Evolutionary conservation across 164 flowering plant species (phyloP).

Genomic region (Nymphaea thermarum): DNA sequence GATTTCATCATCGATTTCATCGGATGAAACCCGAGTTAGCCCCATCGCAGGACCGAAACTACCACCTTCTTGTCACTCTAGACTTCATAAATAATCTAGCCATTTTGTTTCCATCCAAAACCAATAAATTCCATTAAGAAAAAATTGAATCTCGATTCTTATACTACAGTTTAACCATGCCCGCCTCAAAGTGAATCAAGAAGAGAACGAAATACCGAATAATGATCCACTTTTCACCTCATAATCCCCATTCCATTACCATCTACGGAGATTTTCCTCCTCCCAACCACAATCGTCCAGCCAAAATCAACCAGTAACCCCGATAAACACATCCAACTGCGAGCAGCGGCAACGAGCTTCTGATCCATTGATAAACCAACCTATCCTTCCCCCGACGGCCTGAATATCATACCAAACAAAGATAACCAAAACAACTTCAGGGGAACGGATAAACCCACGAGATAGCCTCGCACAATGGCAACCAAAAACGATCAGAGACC

Average conservation of each 20-base stretch:
- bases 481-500: no score
- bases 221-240: not conserved
- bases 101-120: not conserved
- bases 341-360: not conserved
- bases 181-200: not conserved
- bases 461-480: no score
- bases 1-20: constrained; percentile 29
- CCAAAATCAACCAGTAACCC: not conserved
- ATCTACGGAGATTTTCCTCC: not conserved
- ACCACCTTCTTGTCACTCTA: not conserved
- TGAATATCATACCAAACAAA: not conserved
- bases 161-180: not conserved
- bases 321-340: not conserved
- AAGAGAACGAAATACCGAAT: not conserved
- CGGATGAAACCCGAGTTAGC: constrained; percentile 51
- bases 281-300: not conserved
- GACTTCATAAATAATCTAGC: no score
- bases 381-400: not conserved
- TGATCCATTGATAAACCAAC: not conserved
- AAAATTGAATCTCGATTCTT: not conserved
- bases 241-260: not conserved
- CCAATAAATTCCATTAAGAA: not conserved
- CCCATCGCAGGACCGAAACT: constrained; percentile 28
- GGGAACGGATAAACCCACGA: not conserved
- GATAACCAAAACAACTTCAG: no score